A percentile compares a stretch with the other conserved stretches of the same genome.
Evolutionary conservation across 2,329 filamentous ascomycete genomes (phyloP).

Genomic region (Cladosporium oxysporum): DNA sequence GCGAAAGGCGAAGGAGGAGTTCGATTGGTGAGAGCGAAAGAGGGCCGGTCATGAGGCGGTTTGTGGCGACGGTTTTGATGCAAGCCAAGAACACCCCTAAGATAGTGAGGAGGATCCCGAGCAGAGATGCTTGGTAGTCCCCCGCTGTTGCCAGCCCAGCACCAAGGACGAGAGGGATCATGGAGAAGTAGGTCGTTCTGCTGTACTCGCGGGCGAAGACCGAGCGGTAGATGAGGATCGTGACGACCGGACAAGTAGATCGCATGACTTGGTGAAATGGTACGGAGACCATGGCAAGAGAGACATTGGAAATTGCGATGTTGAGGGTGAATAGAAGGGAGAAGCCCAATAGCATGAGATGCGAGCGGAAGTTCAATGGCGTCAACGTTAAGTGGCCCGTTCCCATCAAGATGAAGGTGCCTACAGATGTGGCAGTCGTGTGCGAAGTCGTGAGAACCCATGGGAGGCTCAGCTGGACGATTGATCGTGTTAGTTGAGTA

Average conservation of each 20-base stretch:
- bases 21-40: conserved; percentile 61
- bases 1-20: conserved; percentile 63
- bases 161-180: conserved; percentile 62
- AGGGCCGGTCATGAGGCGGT: conserved; percentile 64
- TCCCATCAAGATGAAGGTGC: conserved; percentile 56
- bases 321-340: conserved; percentile 64
- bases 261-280: conserved; percentile 67
- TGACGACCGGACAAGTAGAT: conserved; percentile 63
- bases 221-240: conserved; percentile 61
- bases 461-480: conserved; percentile 57
- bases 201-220: conserved; percentile 59
- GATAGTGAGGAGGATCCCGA: conserved; percentile 46
- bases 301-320: conserved; percentile 65
- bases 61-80: conserved; percentile 63
- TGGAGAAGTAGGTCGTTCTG: conserved; percentile 58
- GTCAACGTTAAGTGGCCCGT: conserved; percentile 57
- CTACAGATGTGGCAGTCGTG: conserved; percentile 58
- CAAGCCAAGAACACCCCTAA: conserved; percentile 42
- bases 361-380: conserved; percentile 54
- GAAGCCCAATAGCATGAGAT: conserved; percentile 59
- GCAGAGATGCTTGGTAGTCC: conserved; percentile 63
- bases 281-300: conserved; percentile 62
- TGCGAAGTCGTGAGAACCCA: conserved; percentile 64
- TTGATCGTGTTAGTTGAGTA: neutral
- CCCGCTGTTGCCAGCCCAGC: conserved; percentile 62